Evolutionary conservation across 176 grass and related monocot species (phyloP), one percentile per base, ranked within the genome.

Genomic region (Phoenix roebelenii): DNA sequence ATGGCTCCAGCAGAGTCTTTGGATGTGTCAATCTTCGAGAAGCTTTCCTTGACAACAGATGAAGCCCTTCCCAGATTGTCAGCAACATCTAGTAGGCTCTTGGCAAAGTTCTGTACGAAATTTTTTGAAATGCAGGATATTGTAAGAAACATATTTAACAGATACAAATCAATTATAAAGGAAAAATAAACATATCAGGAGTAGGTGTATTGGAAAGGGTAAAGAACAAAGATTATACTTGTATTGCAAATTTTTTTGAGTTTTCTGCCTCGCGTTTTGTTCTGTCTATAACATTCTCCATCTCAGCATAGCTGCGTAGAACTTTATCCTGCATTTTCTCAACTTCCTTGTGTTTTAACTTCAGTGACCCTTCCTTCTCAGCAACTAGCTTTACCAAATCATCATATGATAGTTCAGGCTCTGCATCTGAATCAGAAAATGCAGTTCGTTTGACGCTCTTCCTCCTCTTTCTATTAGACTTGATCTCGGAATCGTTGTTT

Each of bases 211-310:
- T 44, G 35, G 62, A 69, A 51, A 5, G 28, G 55, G 23, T 10
- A 44, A 10, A 20, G 16, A 30, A 14, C 15, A 48, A 48, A 22
- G 54, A 51, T 23, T 69, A 16, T 44, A 88, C 84, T 84, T 87
- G 89, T 48, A 88, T 54, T 60, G 80, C 84, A 59, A 76, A 93
- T 25, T 93, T 81, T 66, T 93, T 93, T 2, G 73, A 81, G 60
- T 75, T 87, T 16, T 93, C 84, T 48, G 84, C 85, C 62, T 87
- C 84, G 68, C 74, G 77, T 51, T 87, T 93, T 78, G 79, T 81
- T 67, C 71, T 35, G 58, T 66, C 63, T 20, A 79, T 81, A 49
- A 88, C 51, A 79, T 93, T 93, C 66, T 93, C 80, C 77, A 84
- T 81, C 73, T 84, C 84, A 58, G 89, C 77, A 81, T 88, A 88